Evolutionary conservation across 345 rosid species (phyloP), one percentile per base, ranked within the genome.

Genomic region (Arabis alpina): DNA sequence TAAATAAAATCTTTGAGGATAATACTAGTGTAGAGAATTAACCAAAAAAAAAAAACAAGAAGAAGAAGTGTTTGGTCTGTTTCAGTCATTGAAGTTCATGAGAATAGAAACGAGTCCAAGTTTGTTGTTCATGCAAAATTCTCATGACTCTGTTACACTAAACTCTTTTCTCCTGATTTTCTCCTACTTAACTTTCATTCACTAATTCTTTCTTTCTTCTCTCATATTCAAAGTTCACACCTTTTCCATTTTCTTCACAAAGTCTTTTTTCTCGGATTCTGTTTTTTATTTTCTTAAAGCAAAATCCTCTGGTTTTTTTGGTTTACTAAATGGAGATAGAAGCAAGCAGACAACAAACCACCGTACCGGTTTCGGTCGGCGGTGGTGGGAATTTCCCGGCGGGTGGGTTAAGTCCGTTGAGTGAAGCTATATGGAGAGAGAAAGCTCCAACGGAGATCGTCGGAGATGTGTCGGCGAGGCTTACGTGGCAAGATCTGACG

Each of bases 401-500:
- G 6, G 81, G 77, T 10, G 96, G 89, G 1, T 61, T 92, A 76
- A 92, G 98, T 70, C 96, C 98, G 41, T 78, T 92, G 9, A 90
- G 98, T 69, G 88, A 81, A 80, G 72, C 91, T 1, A 63, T 88
- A 25, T 92, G 98, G 96, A 84, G 85, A 68, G 96, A 85, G 60
- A 82, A 76, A 66, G 43, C 81, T 2, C 78, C 81, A 16, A 75
- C 83, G 9, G 91, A 92, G 68, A 55, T 82, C 15, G 80, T 85
- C 0, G 96, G 95, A 39, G 97, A 93, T 50, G 97, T 87, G 10
- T 88, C 95, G 4, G 98, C 98, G 2, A 76, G 93, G 76, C 86
- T 93, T 23, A 87, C 92, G 2, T 93, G 98, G 98, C 84, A 85
- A 78, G 98, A 93, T 80, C 90, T 93, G 70, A 90, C 97, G 0